Evolutionary conservation across 106 monocot genomes (phyloP).

Genomic region (Allium cepa): DNA sequence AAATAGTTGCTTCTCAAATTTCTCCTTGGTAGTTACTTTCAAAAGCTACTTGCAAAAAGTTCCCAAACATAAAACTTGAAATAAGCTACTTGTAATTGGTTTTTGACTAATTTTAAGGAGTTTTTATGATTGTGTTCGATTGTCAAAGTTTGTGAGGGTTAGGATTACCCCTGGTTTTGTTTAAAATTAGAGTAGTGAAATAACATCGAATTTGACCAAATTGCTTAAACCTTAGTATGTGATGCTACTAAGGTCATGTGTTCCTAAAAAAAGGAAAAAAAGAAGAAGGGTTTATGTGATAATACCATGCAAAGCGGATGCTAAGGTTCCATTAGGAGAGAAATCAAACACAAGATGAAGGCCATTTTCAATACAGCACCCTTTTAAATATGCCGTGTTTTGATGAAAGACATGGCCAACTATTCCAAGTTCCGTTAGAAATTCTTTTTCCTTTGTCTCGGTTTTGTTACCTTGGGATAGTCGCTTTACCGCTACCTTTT

Average conservation of each 20-base stretch:
- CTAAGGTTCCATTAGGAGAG: conserved; percentile 53
- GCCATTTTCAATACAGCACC: conserved; percentile 67
- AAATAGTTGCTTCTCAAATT: too few relatives aligned
- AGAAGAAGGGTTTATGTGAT: neutral
- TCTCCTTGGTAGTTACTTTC: too few relatives aligned
- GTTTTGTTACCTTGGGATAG: conserved; percentile 24
- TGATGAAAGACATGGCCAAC: conserved; percentile 65
- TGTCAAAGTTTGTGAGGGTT: too few relatives aligned
- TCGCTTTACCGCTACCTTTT: conserved; percentile 55
- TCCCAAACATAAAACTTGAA: too few relatives aligned
- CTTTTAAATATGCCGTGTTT: conserved; percentile 41
- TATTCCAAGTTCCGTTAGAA: conserved; percentile 54
- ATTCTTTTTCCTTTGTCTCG: conserved; percentile 46
- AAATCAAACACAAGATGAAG: conserved; percentile 68
- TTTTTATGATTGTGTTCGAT: too few relatives aligned
- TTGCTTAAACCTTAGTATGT: neutral
- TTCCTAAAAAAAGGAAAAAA: neutral
- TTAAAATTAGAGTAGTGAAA: too few relatives aligned
- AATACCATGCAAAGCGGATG: conserved; percentile 58
- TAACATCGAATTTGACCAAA: neutral
- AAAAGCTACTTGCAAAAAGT: too few relatives aligned
- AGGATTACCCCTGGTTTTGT: too few relatives aligned
- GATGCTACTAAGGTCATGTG: neutral
- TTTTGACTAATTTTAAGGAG: too few relatives aligned
- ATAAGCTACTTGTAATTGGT: too few relatives aligned